Base-by-base conservation (phyloP, 208 protist species). In the Zelonia costaricensis region DNA sequence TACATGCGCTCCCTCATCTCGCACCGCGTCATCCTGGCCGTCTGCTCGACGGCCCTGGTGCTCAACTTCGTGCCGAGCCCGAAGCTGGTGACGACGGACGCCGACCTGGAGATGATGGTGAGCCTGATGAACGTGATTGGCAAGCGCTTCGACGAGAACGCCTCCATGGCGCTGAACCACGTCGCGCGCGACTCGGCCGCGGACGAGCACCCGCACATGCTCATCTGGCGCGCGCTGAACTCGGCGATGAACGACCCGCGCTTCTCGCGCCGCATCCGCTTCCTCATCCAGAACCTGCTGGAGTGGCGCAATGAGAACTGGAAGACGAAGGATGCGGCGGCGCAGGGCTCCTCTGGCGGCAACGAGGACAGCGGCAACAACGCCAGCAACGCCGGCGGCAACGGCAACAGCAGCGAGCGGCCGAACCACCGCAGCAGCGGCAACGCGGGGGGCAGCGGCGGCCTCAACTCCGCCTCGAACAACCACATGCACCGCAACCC, bases 61-160 rank as follows among this genome's bases (percentile, higher is more conserved):
- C 61, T 88, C 5, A 49, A 56, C 52, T 71, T 67, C 18, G 69
- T 61, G 2, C 23, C 74, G 0, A 64, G 62, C 25, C 51, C 61
- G 22, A 76, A 83, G 55, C 67, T 70, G 43, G 64, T 66, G n/a
- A 69, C 73, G 13, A 81, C 71, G 31, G 85, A 93, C 38, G 77
- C 86, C 51, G 84, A 91, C 38, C 75, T 91, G 0, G 90, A 96
- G 65, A 80, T 96, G 67, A 75, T 84, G 9, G 76, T 92, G 45
- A 91, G 76, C 53, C 76, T 96, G 16, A 62, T 96, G 51, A 86
- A 90, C 43, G 90, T 92, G 28, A 77, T 92, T 36, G 90, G 90
- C 33, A 84, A 89, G 55, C 65, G 78, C 55, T 92, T 91, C 59
- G 90, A 96, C 36, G 78, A 87, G 46, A 78, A 69, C 52, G 44